Evolutionary conservation across 257 asterid genomes (phyloP), one percentile per base, ranked within the genome.

Genomic region (Marsdenia floribunda): DNA sequence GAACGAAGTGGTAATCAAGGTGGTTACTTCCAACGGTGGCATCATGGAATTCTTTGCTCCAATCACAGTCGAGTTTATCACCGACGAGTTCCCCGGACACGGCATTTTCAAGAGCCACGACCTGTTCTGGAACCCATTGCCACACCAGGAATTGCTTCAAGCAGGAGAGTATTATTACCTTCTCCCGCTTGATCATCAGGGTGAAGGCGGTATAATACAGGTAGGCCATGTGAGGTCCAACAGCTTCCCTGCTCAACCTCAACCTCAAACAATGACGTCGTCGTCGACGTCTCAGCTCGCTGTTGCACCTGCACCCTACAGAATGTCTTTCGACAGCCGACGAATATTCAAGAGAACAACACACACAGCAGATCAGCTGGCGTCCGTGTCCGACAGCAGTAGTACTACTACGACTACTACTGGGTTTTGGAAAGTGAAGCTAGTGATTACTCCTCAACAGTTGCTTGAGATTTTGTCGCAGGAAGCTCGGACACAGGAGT

Each of bases 351-450:
- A 77, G 77, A 75, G 77, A 29, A 77, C 84, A 1, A 75, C 83
- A 1, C 69, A 60, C 0, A 49, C 82, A 1, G 55, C 82, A 1
- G 55, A 65, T 44, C 12, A 10, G 12, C 10, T 44, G 18, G 72
- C 73, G 0, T 59, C 66, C 33, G 55, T 3, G 0, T 59, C 66
- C 33, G 55, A 3, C 21, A 59, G 52, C 37, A 6, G 42, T 61
- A 33, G 19, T 55, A 49, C 47, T 22, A 29, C 15, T 55, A 49
- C 38, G 16, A 29, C 16, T 5, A n/a, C 21, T 1, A 38, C 72
- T 35, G 88, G 89, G 33, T 80, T 91, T 21, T 93, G 98, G 98
- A 89, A 91, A 85, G 98, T 90, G 82, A 92, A 92, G 83, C 70
- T 92, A 80, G 98, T 90, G 37, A 92, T 90, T 4, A 81, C 87